Base-by-base conservation (phyloP, 768 basidiomycete species). In the Suillus discolor region DNA sequence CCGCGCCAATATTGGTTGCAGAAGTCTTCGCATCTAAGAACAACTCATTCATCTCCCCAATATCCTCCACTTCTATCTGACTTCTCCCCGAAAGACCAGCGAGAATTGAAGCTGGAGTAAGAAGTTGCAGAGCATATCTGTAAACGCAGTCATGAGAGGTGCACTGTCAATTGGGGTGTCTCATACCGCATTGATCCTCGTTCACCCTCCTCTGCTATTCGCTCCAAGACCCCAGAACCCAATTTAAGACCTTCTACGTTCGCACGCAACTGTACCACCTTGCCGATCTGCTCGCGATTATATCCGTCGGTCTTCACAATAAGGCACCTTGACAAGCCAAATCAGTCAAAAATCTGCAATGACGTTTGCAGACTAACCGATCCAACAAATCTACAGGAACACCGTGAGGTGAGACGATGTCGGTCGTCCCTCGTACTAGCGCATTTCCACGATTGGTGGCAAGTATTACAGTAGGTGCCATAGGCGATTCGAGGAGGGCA, bases 391-490 rank as follows among this genome's bases (percentile, higher is more conserved):
- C 97, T 57, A 95, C 87, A 13, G 97, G 97, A 51, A 99, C 82
- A 15, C 97, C 97, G 74, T 99, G 97, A 1, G 97, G 94, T 7
- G 94, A 85, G 23, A 94, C 83, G 62, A 99, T 91, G 67, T 98
- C 97, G 1, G 87, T 89, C 6, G 97, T 98, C 6, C 97, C 97
- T 39, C 97, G 88, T 62, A 99, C 95, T 9, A 95, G 86, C 2
- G 93, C 86, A 69, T 95, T 91, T 4, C 97, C 97, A 25, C 97
- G 87, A 75, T 99, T 99, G 31, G 97, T 97, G 3, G 97, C 97
- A 67, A 99, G 84, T 70, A 99, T 92, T 34, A 99, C 97, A 5
- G 97, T 97, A 0, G 97, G 97, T 4, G 97, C 96, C 89, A 99
- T 94, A 3, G 93, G 89, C 0, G 95, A 96, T 78, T 99, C 97